Conservation (phyloP, 2,329 filamentous ascomycete genomes). For the Ceratocystis destructans region DNA sequence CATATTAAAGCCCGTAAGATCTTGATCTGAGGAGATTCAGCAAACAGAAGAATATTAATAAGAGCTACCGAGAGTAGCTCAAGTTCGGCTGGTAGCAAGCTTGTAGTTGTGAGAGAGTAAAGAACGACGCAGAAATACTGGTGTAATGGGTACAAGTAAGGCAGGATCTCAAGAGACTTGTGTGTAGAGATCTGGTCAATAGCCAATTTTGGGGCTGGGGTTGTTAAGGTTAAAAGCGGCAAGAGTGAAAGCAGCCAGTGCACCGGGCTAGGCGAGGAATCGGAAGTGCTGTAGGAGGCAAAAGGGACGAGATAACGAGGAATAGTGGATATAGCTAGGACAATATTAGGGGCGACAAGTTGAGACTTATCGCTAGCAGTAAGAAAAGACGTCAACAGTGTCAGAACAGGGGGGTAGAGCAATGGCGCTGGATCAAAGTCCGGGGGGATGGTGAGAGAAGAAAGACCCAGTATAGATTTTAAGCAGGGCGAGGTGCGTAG, state of each 20-base stretch:
- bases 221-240: constrained; percentile 38
- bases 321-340: constrained; percentile 66
- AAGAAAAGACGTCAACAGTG: constrained; percentile 62
- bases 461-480: constrained; percentile 28
- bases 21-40: constrained; percentile 65
- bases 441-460: constrained; percentile 44
- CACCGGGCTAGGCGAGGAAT: constrained; percentile 28
- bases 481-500: constrained; percentile 34
- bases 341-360: constrained; percentile 61
- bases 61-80: constrained; percentile 73
- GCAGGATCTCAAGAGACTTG: constrained; percentile 9
- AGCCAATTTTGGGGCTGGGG: background rate
- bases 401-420: constrained; percentile 69
- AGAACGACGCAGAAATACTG: constrained; percentile 60
- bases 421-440: constrained; percentile 85
- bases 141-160: constrained; percentile 62
- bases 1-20: constrained; percentile 78
- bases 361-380: constrained; percentile 47
- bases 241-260: constrained; percentile 69
- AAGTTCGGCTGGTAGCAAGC: constrained; percentile 72
- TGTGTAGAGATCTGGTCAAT: background rate
- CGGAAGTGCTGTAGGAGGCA: background rate
- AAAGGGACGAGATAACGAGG: constrained; percentile 60
- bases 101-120: constrained; percentile 74
- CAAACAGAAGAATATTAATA: constrained; percentile 66